Evolutionary conservation across 441 rosid genomes (phyloP), one percentile per base, ranked within the genome.

Genomic region (Rhodomyrtus psidioides): DNA sequence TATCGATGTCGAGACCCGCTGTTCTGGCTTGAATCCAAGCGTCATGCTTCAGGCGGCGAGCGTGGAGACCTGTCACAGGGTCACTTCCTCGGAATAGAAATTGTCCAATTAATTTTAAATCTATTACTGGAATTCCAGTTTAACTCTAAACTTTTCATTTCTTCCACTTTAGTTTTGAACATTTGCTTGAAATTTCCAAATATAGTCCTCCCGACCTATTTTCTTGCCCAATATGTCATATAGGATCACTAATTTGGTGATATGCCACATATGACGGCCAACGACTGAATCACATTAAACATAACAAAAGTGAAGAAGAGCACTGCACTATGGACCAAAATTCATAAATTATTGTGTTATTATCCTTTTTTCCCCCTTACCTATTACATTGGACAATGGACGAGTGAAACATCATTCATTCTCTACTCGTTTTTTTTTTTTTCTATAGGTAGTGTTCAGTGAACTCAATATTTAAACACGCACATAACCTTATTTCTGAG

Each of bases 231-330:
- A 9, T 46, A 46, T 46, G 51, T 12, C 51, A 46, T 46, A 46
- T 46, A 46, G 12, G 12, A 39, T 62, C 75, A 30, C 19, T 17
- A 7, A 9, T 24, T 62, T 16, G 2, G 12, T 4, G 5, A 4
- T 30, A 21, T 60, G 5, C 23, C 23, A 28, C 34, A 4, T 28
- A 28, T 4, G 23, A 60, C 5, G 9, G 34, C 2, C 0, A 1
- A 1, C 0, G 1, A 62, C 44, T 62, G 2, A 1, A 62, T 0
- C 1, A 62, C 24, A 17, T 62, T 9, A 30, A 62, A 30, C 6
- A 1, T 17, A 62, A 30, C 17, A 62, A 30, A 62, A 62, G 0
- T 62, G 1, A 17, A 0, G 12, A 5, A 17, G 1, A 1, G 19
- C 0, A 17, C 30, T 17, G 2, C 1, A 30, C 0, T 30, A 30